Evolutionary conservation across 2,329 filamentous ascomycete species (phyloP), one percentile per base, ranked within the genome.

Genomic region (Neurospora crassa): DNA sequence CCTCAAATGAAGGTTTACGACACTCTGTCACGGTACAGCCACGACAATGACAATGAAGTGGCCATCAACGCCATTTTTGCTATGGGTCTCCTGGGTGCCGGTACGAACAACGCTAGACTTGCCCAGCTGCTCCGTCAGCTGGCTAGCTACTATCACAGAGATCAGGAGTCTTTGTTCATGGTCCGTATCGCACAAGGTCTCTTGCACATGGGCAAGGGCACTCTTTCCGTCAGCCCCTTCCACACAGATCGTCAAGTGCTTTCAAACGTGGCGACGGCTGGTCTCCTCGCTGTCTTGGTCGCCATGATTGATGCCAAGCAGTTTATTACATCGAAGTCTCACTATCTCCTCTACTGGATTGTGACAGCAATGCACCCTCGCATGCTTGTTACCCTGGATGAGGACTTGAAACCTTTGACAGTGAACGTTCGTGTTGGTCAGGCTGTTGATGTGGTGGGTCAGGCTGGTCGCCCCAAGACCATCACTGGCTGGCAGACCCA

Each of bases 1-100:
- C 96, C 96, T 12, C 96, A 99, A 81, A 99, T 99, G 95, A 99
- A 98, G 86, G 92, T 99, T 68, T 99, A 99, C 84, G 96, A 99
- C 81, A 99, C 96, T 0, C 86, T 99, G 12, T 99, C 96, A 69
- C 88, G 96, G 79, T 99, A 99, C 87, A 96, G 92, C 74, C 96
- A 99, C 87, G 96, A 99, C 84, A 99, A 96, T 76, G 96, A 99
- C 83, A 96, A 95, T 74, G 96, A 99, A 78, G 96, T 99, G 67
- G 96, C 96, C 47, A 92, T 99, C 82, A 99, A 98, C 79, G 94
- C 96, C 78, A 99, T 99, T 79, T 99, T 99, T 79, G 94, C 96
- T 76, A 99, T 99, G 96, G 96, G 96, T 82, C 90, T 99, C 72
- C 87, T 97, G 45, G 96, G 96, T 77, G 96, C 96, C 2, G 96